phyloP scores from a whole-genome alignment of 306 rosid species.

The Dicorynia guianensis region DNA sequence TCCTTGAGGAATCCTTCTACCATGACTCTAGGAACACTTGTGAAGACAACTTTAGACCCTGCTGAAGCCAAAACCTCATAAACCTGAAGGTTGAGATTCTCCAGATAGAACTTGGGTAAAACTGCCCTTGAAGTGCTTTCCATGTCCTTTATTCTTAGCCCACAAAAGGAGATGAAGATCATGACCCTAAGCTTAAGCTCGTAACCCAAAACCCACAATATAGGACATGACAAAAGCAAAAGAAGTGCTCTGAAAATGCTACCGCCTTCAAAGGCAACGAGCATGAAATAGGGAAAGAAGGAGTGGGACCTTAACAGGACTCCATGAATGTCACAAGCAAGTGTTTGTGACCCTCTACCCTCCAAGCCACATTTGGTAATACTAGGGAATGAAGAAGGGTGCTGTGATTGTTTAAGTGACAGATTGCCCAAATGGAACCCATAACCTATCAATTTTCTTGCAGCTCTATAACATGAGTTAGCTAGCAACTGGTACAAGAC shows the following conservation, averaged over 20 bases:
- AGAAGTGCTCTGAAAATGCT: slow-evolving; percentile 62
- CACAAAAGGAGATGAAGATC: slow-evolving; percentile 60
- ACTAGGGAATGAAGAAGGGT: slow-evolving; percentile 40
- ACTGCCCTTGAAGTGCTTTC: slow-evolving; percentile 56
- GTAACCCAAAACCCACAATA: slow-evolving; percentile 51
- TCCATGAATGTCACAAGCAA: slow-evolving; percentile 59
- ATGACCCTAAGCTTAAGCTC: slow-evolving; percentile 52
- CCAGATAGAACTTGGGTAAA: slow-evolving; percentile 67
- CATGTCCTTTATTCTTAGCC: slow-evolving; percentile 55
- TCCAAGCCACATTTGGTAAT: slow-evolving; percentile 49
- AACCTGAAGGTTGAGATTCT: slow-evolving; percentile 57
- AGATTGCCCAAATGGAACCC: slow-evolving; percentile 38
- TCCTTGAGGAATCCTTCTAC: slow-evolving; percentile 66
- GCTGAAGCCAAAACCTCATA: slow-evolving; percentile 57
- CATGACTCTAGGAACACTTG: slow-evolving; percentile 68
- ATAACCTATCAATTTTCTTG: slow-evolving; percentile 55
- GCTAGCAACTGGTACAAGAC: slow-evolving; percentile 56
- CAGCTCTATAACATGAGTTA: slow-evolving; percentile 55
- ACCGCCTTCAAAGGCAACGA: slow-evolving; percentile 75
- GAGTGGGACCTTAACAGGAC: slow-evolving; percentile 56
- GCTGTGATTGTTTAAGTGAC: slow-evolving; percentile 33
- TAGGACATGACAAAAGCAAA: slow-evolving; percentile 57
- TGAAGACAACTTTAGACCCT: slow-evolving; percentile 47
- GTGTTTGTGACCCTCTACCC: slow-evolving; percentile 49
- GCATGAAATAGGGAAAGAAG: slow-evolving; percentile 75